Conservation (phyloP, 345 rosid species). For the Schrenkiella parvula region DNA sequence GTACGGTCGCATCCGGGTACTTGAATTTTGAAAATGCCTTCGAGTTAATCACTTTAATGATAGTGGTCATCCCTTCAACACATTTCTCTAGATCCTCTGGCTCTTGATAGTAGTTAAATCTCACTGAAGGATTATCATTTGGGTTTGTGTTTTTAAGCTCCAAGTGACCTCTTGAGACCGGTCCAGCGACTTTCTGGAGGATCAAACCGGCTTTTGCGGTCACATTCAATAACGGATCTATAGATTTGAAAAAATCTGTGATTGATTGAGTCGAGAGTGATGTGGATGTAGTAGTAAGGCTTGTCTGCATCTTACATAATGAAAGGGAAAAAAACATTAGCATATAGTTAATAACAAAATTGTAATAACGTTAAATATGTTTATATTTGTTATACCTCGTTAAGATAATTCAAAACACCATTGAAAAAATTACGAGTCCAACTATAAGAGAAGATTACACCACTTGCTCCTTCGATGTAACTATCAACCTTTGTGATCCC, state of each 20-base stretch:
- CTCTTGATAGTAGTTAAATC: constrained; percentile 67
- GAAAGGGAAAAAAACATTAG: neutral
- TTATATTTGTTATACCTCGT: constrained; percentile 39
- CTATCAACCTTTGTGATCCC: constrained; percentile 51
- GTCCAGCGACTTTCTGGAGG: constrained; percentile 48
- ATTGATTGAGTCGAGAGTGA: constrained; percentile 27
- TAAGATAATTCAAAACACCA: constrained; percentile 32
- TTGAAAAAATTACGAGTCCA: constrained; percentile 37
- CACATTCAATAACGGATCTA: constrained; percentile 35
- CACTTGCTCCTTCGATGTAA: constrained; percentile 63
- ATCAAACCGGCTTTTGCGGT: constrained; percentile 48
- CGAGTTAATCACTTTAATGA: constrained; percentile 48
- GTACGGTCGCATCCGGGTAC: constrained; percentile 31
- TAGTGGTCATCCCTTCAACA: constrained; percentile 50
- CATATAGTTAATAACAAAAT: neutral
- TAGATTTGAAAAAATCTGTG: constrained; percentile 32
- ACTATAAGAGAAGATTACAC: constrained; percentile 41
- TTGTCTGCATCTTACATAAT: constrained; percentile 19
- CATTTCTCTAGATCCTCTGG: constrained; percentile 58
- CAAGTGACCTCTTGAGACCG: constrained; percentile 59
- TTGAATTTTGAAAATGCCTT: constrained; percentile 52
- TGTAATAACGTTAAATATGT: neutral
- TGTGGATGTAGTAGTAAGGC: constrained; percentile 12
- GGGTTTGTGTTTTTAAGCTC: constrained; percentile 47
- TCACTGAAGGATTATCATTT: constrained; percentile 59